phyloP scores from a whole-genome alignment of 495 filamentous ascomycete genomes.

The Aspergillus coremiiformis region DNA sequence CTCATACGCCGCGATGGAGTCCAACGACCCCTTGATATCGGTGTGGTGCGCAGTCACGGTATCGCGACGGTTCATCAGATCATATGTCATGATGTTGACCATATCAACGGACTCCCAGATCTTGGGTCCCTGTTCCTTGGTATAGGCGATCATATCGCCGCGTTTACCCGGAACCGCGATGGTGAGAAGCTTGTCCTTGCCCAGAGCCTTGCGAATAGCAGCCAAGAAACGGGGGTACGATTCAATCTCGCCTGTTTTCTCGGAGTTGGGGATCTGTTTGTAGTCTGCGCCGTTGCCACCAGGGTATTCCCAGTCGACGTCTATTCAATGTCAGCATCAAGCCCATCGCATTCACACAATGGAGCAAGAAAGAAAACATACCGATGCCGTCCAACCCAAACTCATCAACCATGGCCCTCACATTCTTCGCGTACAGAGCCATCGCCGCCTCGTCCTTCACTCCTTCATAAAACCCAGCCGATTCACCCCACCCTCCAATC shows the following conservation, averaged over 20 bases:
- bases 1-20: slow-evolving; percentile 53
- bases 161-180: slow-evolving; percentile 63
- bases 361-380: slow-evolving; percentile 7
- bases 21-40: slow-evolving; percentile 47
- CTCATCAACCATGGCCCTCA: slow-evolving; percentile 52
- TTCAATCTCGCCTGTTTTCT: slow-evolving; percentile 53
- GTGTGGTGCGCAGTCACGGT: slow-evolving; percentile 61
- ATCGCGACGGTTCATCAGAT: slow-evolving; percentile 70
- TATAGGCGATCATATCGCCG: slow-evolving; percentile 69
- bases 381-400: slow-evolving; percentile 56
- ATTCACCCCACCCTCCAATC: slow-evolving; percentile 70
- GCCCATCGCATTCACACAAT: too few species aligned
- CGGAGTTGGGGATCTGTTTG: slow-evolving; percentile 56
- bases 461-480: slow-evolving; percentile 50
- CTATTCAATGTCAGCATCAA: too few species aligned
- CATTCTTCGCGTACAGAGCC: slow-evolving; percentile 54
- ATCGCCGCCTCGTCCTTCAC: slow-evolving; percentile 48
- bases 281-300: slow-evolving; percentile 75
- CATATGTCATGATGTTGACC: slow-evolving; percentile 76
- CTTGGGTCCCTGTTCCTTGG: slow-evolving; percentile 49
- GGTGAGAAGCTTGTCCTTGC: slow-evolving; percentile 54
- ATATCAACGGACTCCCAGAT: slow-evolving; percentile 63
- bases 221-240: slow-evolving; percentile 58
- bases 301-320: slow-evolving; percentile 79
- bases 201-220: slow-evolving; percentile 53